These are phyloP conservation scores for Ophiognomonia clavigignenti-juglandacearum DNA, from an alignment of 2,329 filamentous ascomycete species.

Conservation along the genomic window DNA sequence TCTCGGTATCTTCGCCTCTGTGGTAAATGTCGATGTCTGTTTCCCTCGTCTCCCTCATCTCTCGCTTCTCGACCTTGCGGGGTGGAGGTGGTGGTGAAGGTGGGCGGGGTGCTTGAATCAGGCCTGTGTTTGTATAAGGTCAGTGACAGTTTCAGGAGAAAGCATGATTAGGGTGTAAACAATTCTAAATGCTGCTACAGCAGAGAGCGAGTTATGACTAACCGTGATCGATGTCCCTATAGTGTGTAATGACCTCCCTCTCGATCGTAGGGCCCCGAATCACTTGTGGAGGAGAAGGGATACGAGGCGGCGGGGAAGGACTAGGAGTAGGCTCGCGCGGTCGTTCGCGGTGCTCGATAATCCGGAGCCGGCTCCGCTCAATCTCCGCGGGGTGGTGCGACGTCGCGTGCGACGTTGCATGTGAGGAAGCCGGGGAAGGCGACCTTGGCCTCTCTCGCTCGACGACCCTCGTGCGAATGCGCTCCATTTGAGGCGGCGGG, in stretches of 20 bases:
- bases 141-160: no score
- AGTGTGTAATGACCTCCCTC: constrained; percentile 85
- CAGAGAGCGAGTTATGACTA: constrained; percentile 26
- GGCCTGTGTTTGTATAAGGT: constrained; percentile 30
- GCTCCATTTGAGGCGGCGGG: constrained; percentile 25
- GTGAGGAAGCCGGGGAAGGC: constrained; percentile 28
- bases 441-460: constrained; percentile 36
- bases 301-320: constrained; percentile 45
- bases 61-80: constrained; percentile 41
- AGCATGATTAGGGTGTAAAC: background rate
- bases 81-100: constrained; percentile 46
- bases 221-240: constrained; percentile 84
- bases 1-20: constrained; percentile 49
- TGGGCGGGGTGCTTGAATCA: constrained; percentile 41
- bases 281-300: constrained; percentile 58
- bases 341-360: constrained; percentile 43
- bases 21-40: constrained; percentile 60
- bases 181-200: background rate
- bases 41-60: constrained; percentile 21
- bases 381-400: constrained; percentile 23
- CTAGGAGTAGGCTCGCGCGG: constrained; percentile 40
- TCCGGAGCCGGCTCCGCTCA: constrained; percentile 44
- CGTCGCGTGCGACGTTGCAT: constrained; percentile 20
- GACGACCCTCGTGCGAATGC: constrained; percentile 37
- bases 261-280: constrained; percentile 77